Evolutionary conservation across 2,329 filamentous ascomycete genomes (phyloP), one percentile per base, ranked within the genome.

Genomic region (Fusarium sp.): DNA sequence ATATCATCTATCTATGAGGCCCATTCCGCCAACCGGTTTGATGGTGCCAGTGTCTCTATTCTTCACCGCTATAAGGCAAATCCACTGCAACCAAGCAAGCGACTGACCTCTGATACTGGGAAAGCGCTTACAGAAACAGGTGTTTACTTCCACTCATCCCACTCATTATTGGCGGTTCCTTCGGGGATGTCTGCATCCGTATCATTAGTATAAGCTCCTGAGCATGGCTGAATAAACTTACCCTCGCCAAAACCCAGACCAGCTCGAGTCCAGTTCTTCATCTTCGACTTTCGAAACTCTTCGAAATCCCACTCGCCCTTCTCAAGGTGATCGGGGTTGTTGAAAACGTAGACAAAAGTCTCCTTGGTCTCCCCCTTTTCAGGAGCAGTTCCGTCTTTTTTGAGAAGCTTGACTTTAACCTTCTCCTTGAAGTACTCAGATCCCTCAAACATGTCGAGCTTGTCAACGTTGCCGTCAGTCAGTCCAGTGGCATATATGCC

Each of bases 281-380:
- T 83, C 85, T 95, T 97, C 70, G 96, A 91, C 76, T 87, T 86
- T 69, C 92, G 90, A 80, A 98, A 98, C 71, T 93, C 90, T 53
- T 92, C 90, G 83, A 95, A 96, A 80, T 97, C 94, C 96, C 96
- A 98, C 81, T 97, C 95, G 28, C 85, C 82, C 37, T 88, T 85
- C 81, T 97, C 94, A 23, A 98, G 83, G 0, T 78, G 42, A 1
- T 81, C 73, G 21, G 83, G 80, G 3, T 84, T 71, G 49, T 85
- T 84, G 82, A 88, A 95, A 9, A 95, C 87, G 79, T 95, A 95
- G 18, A 90, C 90, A 58, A 88, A 85, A 6, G 91, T 88, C 68
- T 86, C 82, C 57, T 88, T 86, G 72, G 86, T 83, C 54, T 86
- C 84, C 21, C 82, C 83, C 64, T 84, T 82, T 4, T 81, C 78